Conservation (phyloP, 345 rosid species). For the Citrus australasica region DNA sequence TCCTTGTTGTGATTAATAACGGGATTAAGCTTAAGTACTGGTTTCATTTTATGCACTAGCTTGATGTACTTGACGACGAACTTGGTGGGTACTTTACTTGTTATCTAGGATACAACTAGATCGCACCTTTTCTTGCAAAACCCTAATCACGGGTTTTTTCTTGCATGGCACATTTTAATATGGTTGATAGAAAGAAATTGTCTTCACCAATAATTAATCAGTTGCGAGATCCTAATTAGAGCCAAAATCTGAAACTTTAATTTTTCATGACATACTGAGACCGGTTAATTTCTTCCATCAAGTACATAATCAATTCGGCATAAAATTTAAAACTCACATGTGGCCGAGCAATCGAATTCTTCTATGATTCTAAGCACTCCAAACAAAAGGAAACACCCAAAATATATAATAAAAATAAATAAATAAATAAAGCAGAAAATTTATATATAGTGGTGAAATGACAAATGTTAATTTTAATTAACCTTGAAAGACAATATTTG, state of each 20-base stretch:
- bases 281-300: neutral
- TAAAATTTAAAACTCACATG: neutral
- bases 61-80: neutral
- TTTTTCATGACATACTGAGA: neutral
- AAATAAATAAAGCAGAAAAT: neutral
- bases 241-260: neutral
- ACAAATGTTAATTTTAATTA: neutral
- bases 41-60: neutral
- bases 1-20: neutral
- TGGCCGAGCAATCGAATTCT: neutral
- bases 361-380: neutral
- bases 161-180: neutral
- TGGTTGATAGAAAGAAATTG: neutral
- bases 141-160: neutral
- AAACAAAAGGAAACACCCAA: neutral
- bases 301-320: neutral
- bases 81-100: neutral
- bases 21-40: neutral
- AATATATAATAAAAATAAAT: neutral
- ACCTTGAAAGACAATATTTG: neutral
- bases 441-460: neutral
- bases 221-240: neutral
- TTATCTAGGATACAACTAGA: neutral
- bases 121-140: neutral
- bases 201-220: neutral